Evolutionary conservation across 768 basidiomycete genomes (phyloP).

Genomic region (Lactarius quietus): DNA sequence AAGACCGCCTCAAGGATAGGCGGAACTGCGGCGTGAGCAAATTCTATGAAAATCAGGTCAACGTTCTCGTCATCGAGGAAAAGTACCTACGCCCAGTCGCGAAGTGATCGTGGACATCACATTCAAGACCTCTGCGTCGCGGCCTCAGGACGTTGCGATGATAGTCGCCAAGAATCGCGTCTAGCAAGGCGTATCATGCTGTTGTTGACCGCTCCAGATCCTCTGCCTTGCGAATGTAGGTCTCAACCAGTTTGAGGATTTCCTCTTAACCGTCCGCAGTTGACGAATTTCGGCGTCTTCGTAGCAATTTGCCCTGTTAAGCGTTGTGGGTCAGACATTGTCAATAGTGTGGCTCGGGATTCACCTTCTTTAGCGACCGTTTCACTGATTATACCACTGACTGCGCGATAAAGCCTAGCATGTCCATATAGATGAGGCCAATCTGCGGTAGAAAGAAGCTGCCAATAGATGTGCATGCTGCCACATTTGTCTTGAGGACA

Average conservation of each 20-base stretch:
- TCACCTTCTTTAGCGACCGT: conserved; percentile 82
- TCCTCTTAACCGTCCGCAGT: conserved; percentile 96
- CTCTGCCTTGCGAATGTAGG: conserved; percentile 95
- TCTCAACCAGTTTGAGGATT: conserved; percentile 95
- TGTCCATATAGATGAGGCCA: conserved; percentile 92
- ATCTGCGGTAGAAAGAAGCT: conserved; percentile 98
- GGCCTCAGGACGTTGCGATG: conserved; percentile 88
- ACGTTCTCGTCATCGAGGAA: conserved; percentile 2
- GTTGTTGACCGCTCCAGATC: conserved; percentile 90
- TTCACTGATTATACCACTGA: conserved; percentile 93
- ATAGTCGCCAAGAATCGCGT: conserved; percentile 98
- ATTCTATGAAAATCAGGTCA: conserved; percentile 43
- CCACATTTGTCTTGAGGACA: conserved; percentile 97
- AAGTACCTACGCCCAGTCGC: conserved; percentile 72
- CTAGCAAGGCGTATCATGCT: conserved; percentile 94
- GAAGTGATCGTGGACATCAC: conserved; percentile 94
- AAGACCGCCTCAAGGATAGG: conserved; percentile 96
- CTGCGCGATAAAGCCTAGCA: conserved; percentile 98
- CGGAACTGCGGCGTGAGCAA: conserved; percentile 90
- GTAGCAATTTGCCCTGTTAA: conserved; percentile 80
- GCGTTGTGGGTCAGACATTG: conserved; percentile 15
- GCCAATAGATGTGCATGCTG: conserved; percentile 95
- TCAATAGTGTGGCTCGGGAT: conserved; percentile 21
- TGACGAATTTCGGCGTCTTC: conserved; percentile 93
- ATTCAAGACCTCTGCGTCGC: conserved; percentile 96